Percentiles rank a stretch among this genome's conserved stretches.
phyloP scores from a whole-genome alignment of 352 stramenopile species.

The Plasmopara viticola region DNA sequence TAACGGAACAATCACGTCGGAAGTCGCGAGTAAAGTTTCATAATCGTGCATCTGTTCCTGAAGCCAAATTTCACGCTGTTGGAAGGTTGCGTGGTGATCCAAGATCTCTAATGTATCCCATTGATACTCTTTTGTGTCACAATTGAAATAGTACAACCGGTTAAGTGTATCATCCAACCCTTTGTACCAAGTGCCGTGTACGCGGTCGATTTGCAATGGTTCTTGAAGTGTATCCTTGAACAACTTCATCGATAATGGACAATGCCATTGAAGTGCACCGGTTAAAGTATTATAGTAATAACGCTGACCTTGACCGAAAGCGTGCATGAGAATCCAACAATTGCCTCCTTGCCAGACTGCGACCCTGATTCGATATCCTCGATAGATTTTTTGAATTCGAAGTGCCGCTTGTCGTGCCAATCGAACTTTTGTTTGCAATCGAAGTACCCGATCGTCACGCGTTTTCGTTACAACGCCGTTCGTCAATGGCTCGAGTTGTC shows the following conservation, averaged over 20 bases:
- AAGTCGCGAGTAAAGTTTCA: too few species aligned
- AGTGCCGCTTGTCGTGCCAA: conserved; percentile 51
- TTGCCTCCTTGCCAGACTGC: conserved; percentile 66
- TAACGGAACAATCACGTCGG: too few species aligned
- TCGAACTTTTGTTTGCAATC: conserved; percentile 71
- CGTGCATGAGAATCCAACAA: conserved; percentile 62
- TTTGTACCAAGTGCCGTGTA: conserved; percentile 19
- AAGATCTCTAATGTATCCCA: conserved; percentile 52
- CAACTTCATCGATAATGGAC: conserved; percentile 70
- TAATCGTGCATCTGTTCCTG: too few species aligned
- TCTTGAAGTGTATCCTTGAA: conserved; percentile 54
- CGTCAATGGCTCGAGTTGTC: conserved; percentile 84
- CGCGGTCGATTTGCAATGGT: conserved; percentile 17
- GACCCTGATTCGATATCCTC: conserved; percentile 61
- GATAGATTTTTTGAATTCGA: conserved; percentile 77
- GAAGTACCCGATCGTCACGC: conserved; percentile 47
- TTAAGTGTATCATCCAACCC: conserved; percentile 65
- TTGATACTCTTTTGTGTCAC: conserved; percentile 59
- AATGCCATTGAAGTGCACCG: conserved; percentile 50
- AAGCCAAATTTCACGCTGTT: neutral
- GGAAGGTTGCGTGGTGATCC: conserved; percentile 1
- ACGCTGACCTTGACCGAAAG: conserved; percentile 16
- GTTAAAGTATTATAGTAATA: conserved; percentile 86
- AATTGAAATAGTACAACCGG: conserved; percentile 73
- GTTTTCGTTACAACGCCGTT: conserved; percentile 77